Evolutionary conservation across 495 filamentous ascomycete species (phyloP).

Genomic region (Talaromyces stipitatus): DNA sequence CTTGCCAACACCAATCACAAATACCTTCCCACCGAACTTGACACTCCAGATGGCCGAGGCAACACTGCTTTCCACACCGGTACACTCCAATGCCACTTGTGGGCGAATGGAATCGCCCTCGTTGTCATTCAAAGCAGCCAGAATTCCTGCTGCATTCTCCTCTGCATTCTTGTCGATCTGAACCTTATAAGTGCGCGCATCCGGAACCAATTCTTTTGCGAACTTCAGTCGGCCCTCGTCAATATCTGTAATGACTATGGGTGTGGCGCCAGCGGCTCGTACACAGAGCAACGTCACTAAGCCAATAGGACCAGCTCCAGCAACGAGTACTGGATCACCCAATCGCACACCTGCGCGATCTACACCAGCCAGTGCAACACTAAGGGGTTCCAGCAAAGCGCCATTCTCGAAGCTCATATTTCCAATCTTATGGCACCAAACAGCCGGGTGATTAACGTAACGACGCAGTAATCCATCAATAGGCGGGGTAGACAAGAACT

Average conservation of each 20-base stretch:
- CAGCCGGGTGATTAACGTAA: slow-evolving; percentile 87
- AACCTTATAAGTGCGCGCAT: slow-evolving; percentile 71
- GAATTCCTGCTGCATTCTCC: slow-evolving; percentile 58
- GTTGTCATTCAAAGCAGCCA: slow-evolving; percentile 41
- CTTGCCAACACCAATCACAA: slow-evolving; percentile 88
- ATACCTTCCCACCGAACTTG: slow-evolving; percentile 90
- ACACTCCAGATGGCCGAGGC: slow-evolving; percentile 77
- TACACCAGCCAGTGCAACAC: slow-evolving; percentile 76
- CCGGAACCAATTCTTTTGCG: slow-evolving; percentile 68
- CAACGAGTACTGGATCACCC: slow-evolving; percentile 78
- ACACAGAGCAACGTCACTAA: slow-evolving; percentile 76
- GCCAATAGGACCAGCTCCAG: slow-evolving; percentile 87
- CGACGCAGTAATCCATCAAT: slow-evolving; percentile 81
- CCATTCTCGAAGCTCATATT: slow-evolving; percentile 85
- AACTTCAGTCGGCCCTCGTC: slow-evolving; percentile 76
- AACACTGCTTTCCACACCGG: slow-evolving; percentile 85
- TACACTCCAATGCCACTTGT: slow-evolving; percentile 77
- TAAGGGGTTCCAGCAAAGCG: slow-evolving; percentile 78
- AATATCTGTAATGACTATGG: slow-evolving; percentile 88
- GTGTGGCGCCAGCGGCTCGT: slow-evolving; percentile 74
- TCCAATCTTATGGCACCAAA: slow-evolving; percentile 90
- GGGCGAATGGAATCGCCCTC: slow-evolving; percentile 53
- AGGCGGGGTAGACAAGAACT: slow-evolving; percentile 83
- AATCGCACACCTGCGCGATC: slow-evolving; percentile 69
- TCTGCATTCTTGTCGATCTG: slow-evolving; percentile 57